Evolutionary conservation across 352 stramenopile species (phyloP).

Genomic region (Phytophthora capsici): DNA sequence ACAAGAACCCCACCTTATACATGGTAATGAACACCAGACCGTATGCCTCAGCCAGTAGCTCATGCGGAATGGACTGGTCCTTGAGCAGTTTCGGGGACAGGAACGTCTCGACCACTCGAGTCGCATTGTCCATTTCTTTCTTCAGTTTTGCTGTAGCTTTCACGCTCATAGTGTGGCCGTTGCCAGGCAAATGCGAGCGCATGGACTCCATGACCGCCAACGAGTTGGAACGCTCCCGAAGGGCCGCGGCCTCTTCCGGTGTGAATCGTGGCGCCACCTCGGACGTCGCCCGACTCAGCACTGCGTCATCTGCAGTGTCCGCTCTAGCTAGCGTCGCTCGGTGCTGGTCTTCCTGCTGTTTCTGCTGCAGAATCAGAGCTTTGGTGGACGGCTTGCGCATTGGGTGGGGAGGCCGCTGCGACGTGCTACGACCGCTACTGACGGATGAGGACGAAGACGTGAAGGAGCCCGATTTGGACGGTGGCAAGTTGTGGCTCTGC

Average conservation of each 20-base stretch:
- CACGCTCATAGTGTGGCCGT: conserved; percentile 59
- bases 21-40: conserved; percentile 83
- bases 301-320: conserved; percentile 47
- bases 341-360: conserved; percentile 35
- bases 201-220: conserved; percentile 51
- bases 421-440: conserved; percentile 9
- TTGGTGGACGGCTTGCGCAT: conserved; percentile 52
- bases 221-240: conserved; percentile 69
- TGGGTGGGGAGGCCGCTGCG: conserved; percentile 18
- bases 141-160: conserved; percentile 65
- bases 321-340: conserved; percentile 39
- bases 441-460: conserved; percentile 21
- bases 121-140: conserved; percentile 67
- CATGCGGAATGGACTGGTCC: conserved; percentile 82
- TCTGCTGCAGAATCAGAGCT: conserved; percentile 55
- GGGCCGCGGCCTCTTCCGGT: conserved; percentile 31
- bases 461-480: conserved; percentile 15
- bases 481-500: conserved; percentile 5
- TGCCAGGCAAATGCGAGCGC: conserved; percentile 25
- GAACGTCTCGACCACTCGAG: conserved; percentile 76
- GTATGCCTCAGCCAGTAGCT: conserved; percentile 77
- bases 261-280: conserved; percentile 12
- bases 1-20: conserved; percentile 83
- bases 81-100: conserved; percentile 76
- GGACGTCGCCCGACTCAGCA: conserved; percentile 38